A percentile compares a stretch with the other conserved stretches of the same genome.
These are phyloP conservation scores for Pleodorina starrii DNA, from an alignment of 139 green algal species.

Conservation along the genomic window DNA sequence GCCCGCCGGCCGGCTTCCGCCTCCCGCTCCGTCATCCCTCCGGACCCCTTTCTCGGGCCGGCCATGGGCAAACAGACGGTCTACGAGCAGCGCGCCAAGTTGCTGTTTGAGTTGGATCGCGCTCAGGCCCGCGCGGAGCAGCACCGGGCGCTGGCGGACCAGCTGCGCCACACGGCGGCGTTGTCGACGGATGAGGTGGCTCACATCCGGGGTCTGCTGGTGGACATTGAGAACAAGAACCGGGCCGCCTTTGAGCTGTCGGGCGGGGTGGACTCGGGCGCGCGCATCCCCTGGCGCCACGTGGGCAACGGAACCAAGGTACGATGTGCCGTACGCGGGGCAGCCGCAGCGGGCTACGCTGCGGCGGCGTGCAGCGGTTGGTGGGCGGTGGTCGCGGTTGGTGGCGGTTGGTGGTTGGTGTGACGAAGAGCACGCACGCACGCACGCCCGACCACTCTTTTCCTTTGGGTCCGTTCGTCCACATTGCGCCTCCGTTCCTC, in stretches of 20 bases:
- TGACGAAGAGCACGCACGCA: too few species aligned
- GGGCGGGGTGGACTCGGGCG: constrained; percentile 47
- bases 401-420: too few species aligned
- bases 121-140: constrained; percentile 60
- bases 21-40: constrained; percentile 45
- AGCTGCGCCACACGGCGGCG: constrained; percentile 59
- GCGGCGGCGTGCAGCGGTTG: too few species aligned
- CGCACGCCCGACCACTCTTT: too few species aligned
- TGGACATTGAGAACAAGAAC: constrained; percentile 62
- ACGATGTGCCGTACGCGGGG: too few species aligned
- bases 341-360: too few species aligned
- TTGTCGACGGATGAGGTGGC: constrained; percentile 68
- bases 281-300: constrained; percentile 67
- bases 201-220: constrained; percentile 67
- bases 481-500: too few species aligned
- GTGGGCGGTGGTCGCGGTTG: too few species aligned
- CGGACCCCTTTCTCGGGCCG: constrained; percentile 53
- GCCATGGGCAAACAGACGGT: constrained; percentile 63
- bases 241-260: not conserved
- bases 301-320: constrained; percentile 49
- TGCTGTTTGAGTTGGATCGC: constrained; percentile 76
- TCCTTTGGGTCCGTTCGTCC: too few species aligned
- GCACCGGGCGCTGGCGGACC: constrained; percentile 51
- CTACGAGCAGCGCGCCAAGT: constrained; percentile 74
- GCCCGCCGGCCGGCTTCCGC: constrained; percentile 44